Evolutionary conservation across 805 yeast genomes (phyloP).

Genomic region (Henningerozyma blattae): DNA sequence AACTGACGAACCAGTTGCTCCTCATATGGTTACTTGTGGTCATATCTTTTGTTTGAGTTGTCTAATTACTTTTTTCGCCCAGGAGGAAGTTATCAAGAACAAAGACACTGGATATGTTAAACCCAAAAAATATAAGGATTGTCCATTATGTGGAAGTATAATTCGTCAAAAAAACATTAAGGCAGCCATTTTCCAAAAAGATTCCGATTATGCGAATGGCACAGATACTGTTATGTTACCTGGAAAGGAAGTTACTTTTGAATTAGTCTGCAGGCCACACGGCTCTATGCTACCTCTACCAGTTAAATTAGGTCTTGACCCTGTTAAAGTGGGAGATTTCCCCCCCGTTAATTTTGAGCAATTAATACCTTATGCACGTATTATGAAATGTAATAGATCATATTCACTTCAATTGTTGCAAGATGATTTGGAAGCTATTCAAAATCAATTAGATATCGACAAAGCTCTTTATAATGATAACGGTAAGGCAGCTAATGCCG

Average conservation of each 20-base stretch:
- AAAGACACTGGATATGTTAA: slow-evolving; percentile 20
- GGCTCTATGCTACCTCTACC: slow-evolving; percentile 39
- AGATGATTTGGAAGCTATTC: slow-evolving; percentile 45
- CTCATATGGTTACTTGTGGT: slow-evolving; percentile 92
- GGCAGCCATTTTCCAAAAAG: slow-evolving; percentile 49
- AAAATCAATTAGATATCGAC: slow-evolving; percentile 43
- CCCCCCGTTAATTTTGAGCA: slow-evolving; percentile 40
- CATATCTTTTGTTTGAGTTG: slow-evolving; percentile 85
- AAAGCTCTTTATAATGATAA: slow-evolving; percentile 47
- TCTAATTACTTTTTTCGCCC: slow-evolving; percentile 47
- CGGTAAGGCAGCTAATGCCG: slow-evolving; percentile 40
- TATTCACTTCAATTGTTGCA: slow-evolving; percentile 45
- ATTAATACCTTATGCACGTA: slow-evolving; percentile 44
- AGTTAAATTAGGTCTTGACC: slow-evolving; percentile 31
- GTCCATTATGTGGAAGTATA: slow-evolving; percentile 67
- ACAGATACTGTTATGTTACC: not conserved
- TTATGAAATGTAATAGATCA: slow-evolving; percentile 51
- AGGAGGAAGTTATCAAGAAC: slow-evolving; percentile 33
- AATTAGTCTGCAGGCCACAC: slow-evolving; percentile 49
- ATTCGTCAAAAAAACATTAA: slow-evolving; percentile 44
- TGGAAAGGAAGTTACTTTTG: slow-evolving; percentile 42
- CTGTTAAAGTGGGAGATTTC: slow-evolving; percentile 31
- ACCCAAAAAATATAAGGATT: slow-evolving; percentile 46
- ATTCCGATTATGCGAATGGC: slow-evolving; percentile 34
- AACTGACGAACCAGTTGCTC: slow-evolving; percentile 74